phyloP scores from a whole-genome alignment of 495 filamentous ascomycete genomes.

The Polyplosphaeria fusca region DNA sequence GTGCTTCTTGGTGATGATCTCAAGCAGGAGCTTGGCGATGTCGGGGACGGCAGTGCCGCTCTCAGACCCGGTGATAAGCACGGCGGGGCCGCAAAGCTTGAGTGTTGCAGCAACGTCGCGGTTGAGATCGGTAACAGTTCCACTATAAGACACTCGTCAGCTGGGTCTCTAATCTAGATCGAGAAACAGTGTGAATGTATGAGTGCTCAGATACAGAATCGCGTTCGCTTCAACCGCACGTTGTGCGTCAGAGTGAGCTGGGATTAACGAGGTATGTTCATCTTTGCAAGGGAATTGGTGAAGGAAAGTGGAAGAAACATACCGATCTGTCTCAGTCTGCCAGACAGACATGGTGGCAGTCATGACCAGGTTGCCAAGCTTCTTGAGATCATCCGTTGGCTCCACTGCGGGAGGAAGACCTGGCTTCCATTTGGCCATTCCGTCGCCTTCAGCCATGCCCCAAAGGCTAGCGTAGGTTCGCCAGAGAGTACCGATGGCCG shows the following conservation, averaged over 20 bases:
- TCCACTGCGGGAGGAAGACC: constrained; percentile 79
- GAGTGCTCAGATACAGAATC: constrained; percentile 59
- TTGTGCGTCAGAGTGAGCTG: constrained; percentile 97
- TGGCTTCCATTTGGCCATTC: constrained; percentile 79
- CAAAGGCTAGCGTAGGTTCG: constrained; percentile 89
- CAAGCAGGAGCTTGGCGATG: constrained; percentile 62
- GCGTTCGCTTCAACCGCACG: constrained; percentile 86
- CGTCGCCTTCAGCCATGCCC: constrained; percentile 75
- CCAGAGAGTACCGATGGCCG: constrained; percentile 85
- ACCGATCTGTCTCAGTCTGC: constrained; percentile 90
- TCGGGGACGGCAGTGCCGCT: constrained; percentile 56
- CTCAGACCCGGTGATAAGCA: constrained; percentile 66
- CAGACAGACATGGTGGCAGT: constrained; percentile 79
- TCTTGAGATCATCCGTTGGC: constrained; percentile 70
- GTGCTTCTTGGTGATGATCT: constrained; percentile 82
- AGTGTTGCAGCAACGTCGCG: constrained; percentile 89
- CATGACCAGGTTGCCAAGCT: constrained; percentile 84
- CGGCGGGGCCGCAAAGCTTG: constrained; percentile 84
- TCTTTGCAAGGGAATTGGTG: constrained; percentile 55
- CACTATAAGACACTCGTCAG: constrained; percentile 49
- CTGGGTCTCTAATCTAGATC: not conserved
- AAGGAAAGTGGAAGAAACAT: constrained; percentile 46
- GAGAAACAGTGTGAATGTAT: constrained; percentile 14
- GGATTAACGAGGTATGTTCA: constrained; percentile 89
- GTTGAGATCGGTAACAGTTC: constrained; percentile 91